Evolutionary conservation across 2,329 filamentous ascomycete genomes (phyloP), one percentile per base, ranked within the genome.

Genomic region (Cryphonectria naterciae): DNA sequence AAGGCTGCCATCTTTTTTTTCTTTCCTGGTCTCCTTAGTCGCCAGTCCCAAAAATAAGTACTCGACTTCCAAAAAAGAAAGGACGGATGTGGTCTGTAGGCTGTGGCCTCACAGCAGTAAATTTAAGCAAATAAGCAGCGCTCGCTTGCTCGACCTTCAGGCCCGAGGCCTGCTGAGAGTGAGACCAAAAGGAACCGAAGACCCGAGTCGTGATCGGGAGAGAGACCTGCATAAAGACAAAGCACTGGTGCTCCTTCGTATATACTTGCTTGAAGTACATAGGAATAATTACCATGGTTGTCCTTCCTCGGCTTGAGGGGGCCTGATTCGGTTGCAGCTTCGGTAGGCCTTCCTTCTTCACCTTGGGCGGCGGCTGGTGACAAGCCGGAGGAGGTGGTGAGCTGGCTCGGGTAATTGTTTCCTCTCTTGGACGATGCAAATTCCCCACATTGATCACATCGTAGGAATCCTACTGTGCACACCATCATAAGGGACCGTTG

Each of bases 121-220:
- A 11, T 54, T 28, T 28, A 28, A 28, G 25, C 25, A 7, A 25
- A 22, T 22, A 49, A 49, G 37, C 11, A 49, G 37, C 11, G 37
- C 37, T 39, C 46, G n/a, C 3, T 1, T 52, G 46, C 46, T 52
- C 46, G 46, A 10, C 46, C 52, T 28, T 17, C 10, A 56, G 25
- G 52, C 52, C 52, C 52, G 25, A 56, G 52, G 43, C 43, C 52
- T 56, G 52, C 52, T 56, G 10, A 56, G 52, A 56, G 52, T 56
- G 52, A 56, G 52, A 56, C 25, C 19, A 5, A 56, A 56, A 56
- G 52, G 52, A 56, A 28, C n/a, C n/a, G 52, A 56, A 56, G 52
- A 17, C 52, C 52, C 52, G 52, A 28, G 25, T 28, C 25, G 25
- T 25, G 25, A 17, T 28, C 17, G n/a, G 25, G 25, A 32, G 52